These are phyloP conservation scores for Daldinia sp. DNA, from an alignment of 2,329 filamentous ascomycete species.

Conservation along the genomic window DNA sequence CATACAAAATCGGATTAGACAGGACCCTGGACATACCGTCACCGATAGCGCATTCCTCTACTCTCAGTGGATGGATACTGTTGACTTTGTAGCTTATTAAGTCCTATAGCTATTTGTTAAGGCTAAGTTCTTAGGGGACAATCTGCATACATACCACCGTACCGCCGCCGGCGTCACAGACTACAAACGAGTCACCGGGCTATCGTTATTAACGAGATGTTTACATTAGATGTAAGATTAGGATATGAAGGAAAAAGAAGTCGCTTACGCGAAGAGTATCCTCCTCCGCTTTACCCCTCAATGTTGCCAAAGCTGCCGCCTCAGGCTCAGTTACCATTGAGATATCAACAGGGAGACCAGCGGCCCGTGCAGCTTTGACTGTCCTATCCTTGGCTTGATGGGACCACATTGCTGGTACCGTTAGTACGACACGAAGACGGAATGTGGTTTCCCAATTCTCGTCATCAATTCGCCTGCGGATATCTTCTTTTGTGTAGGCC, in stretches of 20 bases:
- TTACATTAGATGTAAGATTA: neutral
- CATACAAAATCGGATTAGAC: neutral
- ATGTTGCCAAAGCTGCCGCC: constrained; percentile 37
- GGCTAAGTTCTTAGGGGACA: neutral
- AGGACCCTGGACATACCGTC: neutral
- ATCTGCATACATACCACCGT: neutral
- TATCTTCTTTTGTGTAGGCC: constrained; percentile 37
- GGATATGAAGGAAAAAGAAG: neutral
- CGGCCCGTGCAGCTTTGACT: constrained; percentile 29
- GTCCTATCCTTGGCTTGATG: constrained; percentile 36
- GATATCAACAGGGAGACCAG: constrained; percentile 34
- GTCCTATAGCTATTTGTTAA: neutral
- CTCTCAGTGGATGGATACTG: neutral
- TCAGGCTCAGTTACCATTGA: constrained; percentile 42
- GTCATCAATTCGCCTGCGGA: constrained; percentile 24
- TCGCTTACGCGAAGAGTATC: neutral
- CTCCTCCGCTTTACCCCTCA: neutral
- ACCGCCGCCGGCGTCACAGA: neutral
- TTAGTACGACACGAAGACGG: constrained; percentile 36
- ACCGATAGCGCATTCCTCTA: neutral
- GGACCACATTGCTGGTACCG: constrained; percentile 44
- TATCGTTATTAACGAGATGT: neutral
- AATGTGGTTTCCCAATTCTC: neutral
- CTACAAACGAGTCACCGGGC: neutral
- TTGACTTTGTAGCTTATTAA: constrained; percentile 1